Percentiles rank a stretch among this genome's conserved stretches.
These are phyloP conservation scores for Ogataea haglerorum DNA, from an alignment of 805 yeast genomes.

Conservation along the genomic window DNA sequence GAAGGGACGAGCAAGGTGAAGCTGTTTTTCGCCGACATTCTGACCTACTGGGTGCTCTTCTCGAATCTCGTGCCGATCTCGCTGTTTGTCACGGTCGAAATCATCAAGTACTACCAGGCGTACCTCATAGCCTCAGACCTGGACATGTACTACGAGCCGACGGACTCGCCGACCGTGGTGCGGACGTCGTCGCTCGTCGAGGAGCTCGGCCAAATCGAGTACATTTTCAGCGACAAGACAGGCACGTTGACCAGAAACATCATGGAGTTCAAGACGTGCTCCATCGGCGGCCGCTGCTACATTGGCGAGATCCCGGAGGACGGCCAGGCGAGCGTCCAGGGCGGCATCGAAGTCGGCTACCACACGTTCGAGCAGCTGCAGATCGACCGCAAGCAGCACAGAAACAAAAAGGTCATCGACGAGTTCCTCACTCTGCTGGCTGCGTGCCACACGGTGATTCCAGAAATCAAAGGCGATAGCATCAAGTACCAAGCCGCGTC, in stretches of 20 bases:
- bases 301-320: conserved; percentile 91
- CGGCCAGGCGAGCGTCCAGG: conserved; percentile 61
- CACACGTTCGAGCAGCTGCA: conserved; percentile 65
- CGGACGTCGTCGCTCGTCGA: conserved; percentile 95
- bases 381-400: conserved; percentile 35
- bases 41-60: conserved; percentile 94
- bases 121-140: conserved; percentile 89
- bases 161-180: conserved; percentile 93
- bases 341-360: conserved; percentile 80
- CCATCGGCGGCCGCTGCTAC: conserved; percentile 90
- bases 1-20: conserved; percentile 65
- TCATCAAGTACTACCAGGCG: conserved; percentile 94
- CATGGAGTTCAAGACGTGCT: conserved; percentile 93
- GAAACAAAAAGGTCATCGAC: conserved; percentile 53
- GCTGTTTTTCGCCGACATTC: conserved; percentile 77
- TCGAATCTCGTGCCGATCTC: conserved; percentile 98
- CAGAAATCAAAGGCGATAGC: conserved; percentile 67
- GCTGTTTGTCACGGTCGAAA: conserved; percentile 91
- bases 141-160: conserved; percentile 82
- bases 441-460: conserved; percentile 96
- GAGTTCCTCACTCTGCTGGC: conserved; percentile 82
- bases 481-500: conserved; percentile 98
- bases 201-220: conserved; percentile 95
- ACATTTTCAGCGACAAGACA: conserved; percentile 94
- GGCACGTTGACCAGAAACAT: conserved; percentile 95